Evolutionary conservation across 768 basidiomycete species (phyloP).

Genomic region (Xerocomellus dryophilus): DNA sequence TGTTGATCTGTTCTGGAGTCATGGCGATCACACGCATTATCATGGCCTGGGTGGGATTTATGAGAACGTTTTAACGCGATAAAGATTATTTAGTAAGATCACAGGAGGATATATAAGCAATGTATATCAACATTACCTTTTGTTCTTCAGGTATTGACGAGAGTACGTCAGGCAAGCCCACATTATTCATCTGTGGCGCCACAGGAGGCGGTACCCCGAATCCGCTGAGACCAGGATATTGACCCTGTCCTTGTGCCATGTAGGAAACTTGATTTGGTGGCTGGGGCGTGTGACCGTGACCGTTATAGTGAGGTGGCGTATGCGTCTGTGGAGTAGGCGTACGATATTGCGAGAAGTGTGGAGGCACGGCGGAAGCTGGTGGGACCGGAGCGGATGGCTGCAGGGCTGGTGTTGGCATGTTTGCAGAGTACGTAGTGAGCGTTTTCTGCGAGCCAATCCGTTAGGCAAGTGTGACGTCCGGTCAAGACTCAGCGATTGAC

Average conservation of each 20-base stretch:
- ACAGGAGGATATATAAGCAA: not conserved
- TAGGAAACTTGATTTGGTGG: conserved; percentile 20
- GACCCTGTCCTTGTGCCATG: conserved; percentile 17
- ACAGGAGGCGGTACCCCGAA: conserved; percentile 24
- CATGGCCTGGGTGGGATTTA: conserved; percentile 47
- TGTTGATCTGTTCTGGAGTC: conserved; percentile 80
- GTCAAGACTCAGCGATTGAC: not conserved
- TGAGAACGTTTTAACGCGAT: conserved; percentile 13
- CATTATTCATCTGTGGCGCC: conserved; percentile 19
- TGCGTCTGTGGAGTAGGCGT: conserved; percentile 36
- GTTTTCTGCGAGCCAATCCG: conserved; percentile 47
- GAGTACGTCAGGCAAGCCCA: conserved; percentile 48
- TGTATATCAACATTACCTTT: conserved; percentile 43
- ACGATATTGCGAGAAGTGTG: conserved; percentile 37
- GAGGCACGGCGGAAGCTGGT: conserved; percentile 45
- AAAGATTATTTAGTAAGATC: not conserved
- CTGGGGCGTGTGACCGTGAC: conserved; percentile 29
- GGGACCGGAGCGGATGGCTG: conserved; percentile 26
- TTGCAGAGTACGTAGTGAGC: conserved; percentile 48
- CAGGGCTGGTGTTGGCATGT: conserved; percentile 18
- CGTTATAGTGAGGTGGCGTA: conserved; percentile 28
- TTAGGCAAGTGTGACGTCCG: conserved; percentile 4
- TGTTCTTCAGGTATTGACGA: conserved; percentile 66
- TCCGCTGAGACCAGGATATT: conserved; percentile 16
- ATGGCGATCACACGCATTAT: conserved; percentile 78